Conservation (phyloP, 1,284 basidiomycete species). For the Ceratobasidium sp. region DNA sequence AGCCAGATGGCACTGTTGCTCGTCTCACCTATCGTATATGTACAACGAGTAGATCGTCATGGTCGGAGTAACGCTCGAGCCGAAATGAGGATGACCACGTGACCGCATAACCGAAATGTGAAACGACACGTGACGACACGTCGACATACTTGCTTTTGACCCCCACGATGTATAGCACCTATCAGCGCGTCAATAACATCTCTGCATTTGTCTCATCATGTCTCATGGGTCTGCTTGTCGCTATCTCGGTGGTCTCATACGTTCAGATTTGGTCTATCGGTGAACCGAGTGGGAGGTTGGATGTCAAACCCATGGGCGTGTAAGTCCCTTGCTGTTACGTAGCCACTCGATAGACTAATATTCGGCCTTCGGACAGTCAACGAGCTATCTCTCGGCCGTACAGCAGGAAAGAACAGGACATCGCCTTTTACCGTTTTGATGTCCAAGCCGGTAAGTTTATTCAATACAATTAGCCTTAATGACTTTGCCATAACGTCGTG, state of each 20-base stretch:
- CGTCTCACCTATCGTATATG: slow-evolving; percentile 82
- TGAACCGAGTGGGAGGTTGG: slow-evolving; percentile 66
- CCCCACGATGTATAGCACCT: slow-evolving; percentile 44
- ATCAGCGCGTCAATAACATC: slow-evolving; percentile 73
- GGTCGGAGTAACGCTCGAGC: not conserved
- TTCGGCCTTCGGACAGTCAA: not conserved
- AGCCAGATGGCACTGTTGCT: not conserved
- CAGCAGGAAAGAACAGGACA: slow-evolving; percentile 69
- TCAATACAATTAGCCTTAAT: not conserved
- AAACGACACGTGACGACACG: slow-evolving; percentile 30
- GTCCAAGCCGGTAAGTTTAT: slow-evolving; percentile 71
- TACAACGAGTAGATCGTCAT: slow-evolving; percentile 92
- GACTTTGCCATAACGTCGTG: not conserved
- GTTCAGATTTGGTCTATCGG: slow-evolving; percentile 64
- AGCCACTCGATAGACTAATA: not conserved
- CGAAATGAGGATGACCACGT: not conserved
- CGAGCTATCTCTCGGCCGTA: slow-evolving; percentile 58
- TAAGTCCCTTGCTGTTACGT: slow-evolving; percentile 54
- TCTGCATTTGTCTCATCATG: slow-evolving; percentile 82
- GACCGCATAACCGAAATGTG: not conserved
- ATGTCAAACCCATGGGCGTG: slow-evolving; percentile 74
- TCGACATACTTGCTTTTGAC: not conserved
- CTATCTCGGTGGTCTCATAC: slow-evolving; percentile 67
- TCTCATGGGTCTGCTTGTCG: slow-evolving; percentile 76
- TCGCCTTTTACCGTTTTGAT: slow-evolving; percentile 81